Evolutionary conservation across 2,329 filamentous ascomycete genomes (phyloP).

Genomic region (Leptographium galeiforme): DNA sequence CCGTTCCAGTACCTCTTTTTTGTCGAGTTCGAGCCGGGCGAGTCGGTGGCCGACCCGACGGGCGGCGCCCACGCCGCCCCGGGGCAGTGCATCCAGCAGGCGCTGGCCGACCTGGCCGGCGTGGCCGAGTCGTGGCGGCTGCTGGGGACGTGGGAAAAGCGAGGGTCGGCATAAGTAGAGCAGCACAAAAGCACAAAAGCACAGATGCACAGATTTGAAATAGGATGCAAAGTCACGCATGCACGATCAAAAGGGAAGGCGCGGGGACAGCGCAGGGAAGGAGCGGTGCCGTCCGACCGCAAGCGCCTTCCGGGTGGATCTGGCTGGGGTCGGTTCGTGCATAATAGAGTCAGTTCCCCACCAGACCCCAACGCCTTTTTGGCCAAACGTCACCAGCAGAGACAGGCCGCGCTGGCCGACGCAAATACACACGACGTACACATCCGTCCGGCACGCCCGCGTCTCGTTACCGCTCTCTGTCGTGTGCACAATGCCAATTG

Average conservation of each 20-base stretch:
- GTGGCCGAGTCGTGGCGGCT: constrained; percentile 53
- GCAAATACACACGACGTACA: no score
- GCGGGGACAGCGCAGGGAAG: background rate
- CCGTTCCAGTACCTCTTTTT: constrained; percentile 94
- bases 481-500: no score
- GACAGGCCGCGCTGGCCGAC: no score
- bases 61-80: constrained; percentile 29
- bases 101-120: constrained; percentile 41
- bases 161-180: no score
- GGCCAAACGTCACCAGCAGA: no score
- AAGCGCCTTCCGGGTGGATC: background rate
- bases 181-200: background rate
- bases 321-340: background rate
- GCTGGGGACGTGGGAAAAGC: constrained; percentile 53
- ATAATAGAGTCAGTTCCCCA: no score
- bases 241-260: background rate
- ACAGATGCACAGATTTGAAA: background rate
- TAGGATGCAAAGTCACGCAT: background rate
- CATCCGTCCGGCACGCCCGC: no score
- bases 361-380: no score
- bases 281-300: background rate
- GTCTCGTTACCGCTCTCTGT: no score
- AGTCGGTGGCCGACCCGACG: background rate
- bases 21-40: constrained; percentile 61
- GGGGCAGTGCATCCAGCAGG: constrained; percentile 43